Base-by-base conservation (phyloP, 257 asterid species). In the Solanum medicagineum region DNA sequence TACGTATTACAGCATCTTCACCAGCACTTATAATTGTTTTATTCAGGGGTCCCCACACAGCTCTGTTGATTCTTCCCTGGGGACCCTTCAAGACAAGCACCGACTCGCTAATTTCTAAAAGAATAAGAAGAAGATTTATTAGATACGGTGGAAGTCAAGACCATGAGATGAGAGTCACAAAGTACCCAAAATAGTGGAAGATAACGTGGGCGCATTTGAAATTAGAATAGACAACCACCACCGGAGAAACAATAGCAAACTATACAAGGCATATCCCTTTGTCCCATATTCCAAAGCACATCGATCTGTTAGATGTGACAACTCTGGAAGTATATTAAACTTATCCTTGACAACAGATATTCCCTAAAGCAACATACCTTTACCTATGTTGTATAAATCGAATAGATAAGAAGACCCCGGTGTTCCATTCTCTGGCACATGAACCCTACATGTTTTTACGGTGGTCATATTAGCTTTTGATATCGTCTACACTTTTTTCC, bases 31-130 rank as follows among this genome's bases (percentile, higher is more conserved):
- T 87, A 44, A 96, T 91, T 32, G 99, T 96, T 84, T 47, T 87
- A 91, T 96, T 96, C 86, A 96, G 88, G 85, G 98, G 98, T 62
- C 99, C 99, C 99, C 99, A 96, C 66, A 94, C 93, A 88, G 98
- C 99, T 87, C 99, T 90, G 86, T 94, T 95, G 79, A 96, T 94
- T 90, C 99, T 92, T 90, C 98, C 98, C 60, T 88, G 91, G 32
- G 95, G 95, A 47, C 99, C 99, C 90, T 92, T 94, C 14, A 96
- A 83, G 44, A 80, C 32, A 44, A 92, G 94, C 69, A 89, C 88
- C 19, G 99, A 95, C 56, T 96, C 98, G 66, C 92, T 89, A 29
- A 85, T 84, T 90, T 96, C 98, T 96, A 94, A 85, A 81, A 87
- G 14, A 65, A 47, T 26, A 60, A 82, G n/a, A 7, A 80, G 80